Conservation (phyloP, 345 rosid species). For the Populus nigra region DNA sequence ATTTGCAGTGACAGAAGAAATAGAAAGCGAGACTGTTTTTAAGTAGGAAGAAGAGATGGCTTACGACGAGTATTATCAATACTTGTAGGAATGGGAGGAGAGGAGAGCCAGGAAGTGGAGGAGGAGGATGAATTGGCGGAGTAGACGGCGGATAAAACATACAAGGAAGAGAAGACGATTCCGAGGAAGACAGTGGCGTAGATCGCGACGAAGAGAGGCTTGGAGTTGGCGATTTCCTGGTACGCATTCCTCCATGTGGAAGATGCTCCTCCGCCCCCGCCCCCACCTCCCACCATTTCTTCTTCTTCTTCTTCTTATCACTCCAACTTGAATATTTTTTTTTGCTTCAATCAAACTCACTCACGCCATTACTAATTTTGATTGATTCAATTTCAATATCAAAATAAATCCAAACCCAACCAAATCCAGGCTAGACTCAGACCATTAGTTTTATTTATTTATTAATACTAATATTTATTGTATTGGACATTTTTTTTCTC, state of each 20-base stretch:
- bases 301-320: neutral
- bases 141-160: constrained; percentile 82
- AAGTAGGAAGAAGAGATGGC: constrained; percentile 5
- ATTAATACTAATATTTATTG: too few species aligned
- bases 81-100: constrained; percentile 25
- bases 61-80: neutral
- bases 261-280: neutral
- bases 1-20: too few species aligned
- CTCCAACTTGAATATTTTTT: too few species aligned
- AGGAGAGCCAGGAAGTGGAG: constrained; percentile 58
- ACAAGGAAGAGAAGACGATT: constrained; percentile 66
- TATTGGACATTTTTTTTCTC: too few species aligned
- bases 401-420: too few species aligned
- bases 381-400: too few species aligned
- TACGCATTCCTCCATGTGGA: constrained; percentile 54
- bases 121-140: constrained; percentile 42
- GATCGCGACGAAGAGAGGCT: constrained; percentile 78
- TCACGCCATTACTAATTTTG: too few species aligned
- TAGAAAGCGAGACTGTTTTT: too few species aligned
- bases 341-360: too few species aligned
- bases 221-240: constrained; percentile 61
- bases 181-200: constrained; percentile 79
- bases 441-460: too few species aligned
- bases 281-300: neutral
- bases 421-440: too few species aligned